These are phyloP conservation scores for Metschnikowia hibisci DNA, from an alignment of 805 yeast genomes.

Conservation along the genomic window DNA sequence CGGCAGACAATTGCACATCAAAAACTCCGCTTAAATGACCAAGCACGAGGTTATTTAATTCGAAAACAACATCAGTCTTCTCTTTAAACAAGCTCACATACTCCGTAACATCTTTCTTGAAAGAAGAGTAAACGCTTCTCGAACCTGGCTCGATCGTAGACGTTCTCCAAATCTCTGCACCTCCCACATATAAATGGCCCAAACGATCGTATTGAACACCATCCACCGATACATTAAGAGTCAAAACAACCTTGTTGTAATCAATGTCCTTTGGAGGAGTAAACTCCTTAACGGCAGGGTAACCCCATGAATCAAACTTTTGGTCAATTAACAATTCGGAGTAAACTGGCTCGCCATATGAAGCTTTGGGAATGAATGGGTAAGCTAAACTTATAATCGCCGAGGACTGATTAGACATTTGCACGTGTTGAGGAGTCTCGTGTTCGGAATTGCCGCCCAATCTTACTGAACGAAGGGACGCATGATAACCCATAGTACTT, in stretches of 20 bases:
- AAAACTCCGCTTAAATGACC: conserved; percentile 58
- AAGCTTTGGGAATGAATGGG: conserved; percentile 23
- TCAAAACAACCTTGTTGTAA: conserved; percentile 52
- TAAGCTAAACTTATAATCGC: conserved; percentile 26
- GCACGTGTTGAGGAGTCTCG: neutral
- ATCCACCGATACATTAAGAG: conserved; percentile 51
- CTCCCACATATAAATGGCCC: conserved; percentile 59
- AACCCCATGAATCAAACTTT: conserved; percentile 61
- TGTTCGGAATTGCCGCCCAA: too few relatives aligned
- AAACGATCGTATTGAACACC: conserved; percentile 62
- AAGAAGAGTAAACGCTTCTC: conserved; percentile 41
- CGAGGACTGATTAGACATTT: neutral
- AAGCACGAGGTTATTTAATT: conserved; percentile 58
- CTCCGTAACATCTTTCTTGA: conserved; percentile 61
- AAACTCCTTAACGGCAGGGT: conserved; percentile 43
- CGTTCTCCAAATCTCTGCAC: conserved; percentile 67
- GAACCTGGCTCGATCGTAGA: conserved; percentile 66
- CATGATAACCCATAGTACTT: too few relatives aligned
- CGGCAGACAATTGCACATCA: conserved; percentile 47
- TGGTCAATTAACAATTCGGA: conserved; percentile 40
- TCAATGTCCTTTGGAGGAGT: conserved; percentile 39
- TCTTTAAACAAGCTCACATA: conserved; percentile 49
- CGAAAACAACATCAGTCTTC: conserved; percentile 45
- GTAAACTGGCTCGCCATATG: conserved; percentile 34
- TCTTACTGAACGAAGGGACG: too few relatives aligned